A percentile compares a stretch with the other conserved stretches of the same genome.
Conservation (phyloP, 805 yeast species). For the Saccharomycopsis babjevae region DNA sequence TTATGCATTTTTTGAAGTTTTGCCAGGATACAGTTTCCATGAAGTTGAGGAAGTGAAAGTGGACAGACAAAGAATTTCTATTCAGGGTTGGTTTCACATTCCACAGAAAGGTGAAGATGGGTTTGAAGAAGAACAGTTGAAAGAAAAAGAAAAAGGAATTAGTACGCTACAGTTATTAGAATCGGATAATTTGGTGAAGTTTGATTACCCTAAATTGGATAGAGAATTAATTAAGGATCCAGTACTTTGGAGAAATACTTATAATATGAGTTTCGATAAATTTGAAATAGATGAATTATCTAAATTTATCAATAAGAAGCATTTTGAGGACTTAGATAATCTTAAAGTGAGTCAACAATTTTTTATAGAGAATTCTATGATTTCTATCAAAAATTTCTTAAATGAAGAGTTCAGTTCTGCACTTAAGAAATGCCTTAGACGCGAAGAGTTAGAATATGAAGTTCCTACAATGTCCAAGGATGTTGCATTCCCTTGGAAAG, state of each 20-base stretch:
- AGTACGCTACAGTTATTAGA: conserved; percentile 75
- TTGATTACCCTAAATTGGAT: conserved; percentile 65
- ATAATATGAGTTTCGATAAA: conserved; percentile 21
- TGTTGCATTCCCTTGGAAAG: conserved; percentile 68
- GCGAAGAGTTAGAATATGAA: conserved; percentile 47
- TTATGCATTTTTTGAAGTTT: conserved; percentile 89
- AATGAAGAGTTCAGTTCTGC: conserved; percentile 40
- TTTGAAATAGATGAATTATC: conserved; percentile 41
- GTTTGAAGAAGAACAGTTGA: conserved; percentile 44
- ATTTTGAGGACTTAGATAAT: background rate
- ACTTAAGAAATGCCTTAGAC: conserved; percentile 40
- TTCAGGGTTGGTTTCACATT: conserved; percentile 98
- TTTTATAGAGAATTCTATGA: conserved; percentile 59
- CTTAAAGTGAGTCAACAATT: conserved; percentile 18
- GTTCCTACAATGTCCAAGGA: conserved; percentile 51
- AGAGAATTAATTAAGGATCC: conserved; percentile 34
- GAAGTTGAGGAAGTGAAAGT: conserved; percentile 96
- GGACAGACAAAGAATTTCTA: conserved; percentile 81
- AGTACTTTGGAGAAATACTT: conserved; percentile 25
- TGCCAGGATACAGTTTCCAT: conserved; percentile 94
- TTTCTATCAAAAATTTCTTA: conserved; percentile 57
- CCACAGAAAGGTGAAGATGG: conserved; percentile 93
- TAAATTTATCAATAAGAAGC: conserved; percentile 36
- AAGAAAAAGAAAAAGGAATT: conserved; percentile 56
- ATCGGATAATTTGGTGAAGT: conserved; percentile 64